Conservation (phyloP, 2,329 filamentous ascomycete genomes). For the Drechslerella coelobrocha region DNA sequence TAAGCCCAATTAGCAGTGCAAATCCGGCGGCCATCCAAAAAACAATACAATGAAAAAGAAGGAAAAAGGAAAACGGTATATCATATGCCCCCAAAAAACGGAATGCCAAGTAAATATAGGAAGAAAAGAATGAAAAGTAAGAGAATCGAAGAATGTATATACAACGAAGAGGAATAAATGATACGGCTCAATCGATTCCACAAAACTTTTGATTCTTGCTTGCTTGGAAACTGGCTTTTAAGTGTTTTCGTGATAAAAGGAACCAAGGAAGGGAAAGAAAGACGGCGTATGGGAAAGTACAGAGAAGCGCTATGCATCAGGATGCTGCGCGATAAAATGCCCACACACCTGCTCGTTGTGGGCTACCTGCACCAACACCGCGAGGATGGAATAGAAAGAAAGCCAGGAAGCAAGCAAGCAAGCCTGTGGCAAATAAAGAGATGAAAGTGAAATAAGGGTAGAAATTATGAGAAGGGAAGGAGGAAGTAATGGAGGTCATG, state of each 20-base stretch:
- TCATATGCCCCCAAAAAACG: slow-evolving; percentile 14
- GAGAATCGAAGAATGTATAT: slow-evolving; percentile 28
- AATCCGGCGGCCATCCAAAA: background rate
- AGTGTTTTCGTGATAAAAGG: background rate
- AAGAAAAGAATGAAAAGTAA: slow-evolving; percentile 36
- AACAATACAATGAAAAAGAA: slow-evolving; percentile 31
- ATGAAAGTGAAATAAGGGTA: background rate
- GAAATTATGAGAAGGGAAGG: too few species aligned
- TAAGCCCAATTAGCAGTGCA: background rate
- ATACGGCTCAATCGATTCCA: background rate
- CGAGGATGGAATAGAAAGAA: background rate
- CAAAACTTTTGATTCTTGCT: background rate
- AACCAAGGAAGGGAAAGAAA: background rate
- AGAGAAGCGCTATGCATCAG: background rate
- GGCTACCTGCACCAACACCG: too few species aligned
- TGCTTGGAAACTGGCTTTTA: background rate
- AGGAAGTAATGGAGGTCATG: background rate
- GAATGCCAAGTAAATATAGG: too few species aligned
- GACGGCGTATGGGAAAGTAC: background rate
- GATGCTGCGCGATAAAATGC: background rate
- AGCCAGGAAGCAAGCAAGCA: background rate
- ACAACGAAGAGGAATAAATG: slow-evolving; percentile 33
- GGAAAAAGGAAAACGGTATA: slow-evolving; percentile 30
- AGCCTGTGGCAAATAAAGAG: background rate
- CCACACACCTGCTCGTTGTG: background rate